Base-by-base conservation (phyloP, 768 basidiomycete genomes). In the Tubosaeta brunneosetosa region DNA sequence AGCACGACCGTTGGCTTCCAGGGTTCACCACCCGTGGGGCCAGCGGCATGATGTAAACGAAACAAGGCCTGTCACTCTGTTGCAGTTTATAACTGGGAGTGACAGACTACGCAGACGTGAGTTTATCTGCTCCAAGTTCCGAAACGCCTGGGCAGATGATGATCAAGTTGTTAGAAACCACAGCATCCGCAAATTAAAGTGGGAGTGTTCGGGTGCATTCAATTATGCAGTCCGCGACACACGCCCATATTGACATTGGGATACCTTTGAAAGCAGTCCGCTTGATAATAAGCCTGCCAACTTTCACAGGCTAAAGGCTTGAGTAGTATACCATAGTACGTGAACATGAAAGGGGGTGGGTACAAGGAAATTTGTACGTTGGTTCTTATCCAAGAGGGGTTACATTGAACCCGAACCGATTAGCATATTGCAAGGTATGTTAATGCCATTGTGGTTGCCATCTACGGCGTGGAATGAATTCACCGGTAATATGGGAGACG, bases 61-160 rank as follows among this genome's bases (percentile, higher is more conserved):
- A 34, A 34, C 14, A 34, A 34, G 33, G 12, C 33, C 33, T 36
- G 34, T 36, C 34, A 36, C 13, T 34, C 33, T 34, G 33, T 34
- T 13, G 33, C n/a, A 2, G 11, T 13, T 25, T 26, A 33, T 34
- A 16, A 16, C 36, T 37, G 22, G 26, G 3, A 32, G 27, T 43
- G 36, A 36, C 9, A 47, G 22, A 6, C 47, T 19, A 45, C 19
- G 22, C 13, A 27, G 26, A 19, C 40, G 42, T 43, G 43, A 29
- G 33, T 44, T 44, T 8, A 26, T 43, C 31, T 51, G 25, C 33
- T 25, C 14, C 31, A 11, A 14, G 46, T 12, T 19, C 44, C 36
- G 49, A 47, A 34, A 44, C 50, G 41, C 42, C 27, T 55, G 36
- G 41, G 38, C 33, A 17, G 51, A 57, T 36, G 34, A 56, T 34